Evolutionary conservation across 2,329 filamentous ascomycete genomes (phyloP).

Genomic region (Clonostachys sp.): DNA sequence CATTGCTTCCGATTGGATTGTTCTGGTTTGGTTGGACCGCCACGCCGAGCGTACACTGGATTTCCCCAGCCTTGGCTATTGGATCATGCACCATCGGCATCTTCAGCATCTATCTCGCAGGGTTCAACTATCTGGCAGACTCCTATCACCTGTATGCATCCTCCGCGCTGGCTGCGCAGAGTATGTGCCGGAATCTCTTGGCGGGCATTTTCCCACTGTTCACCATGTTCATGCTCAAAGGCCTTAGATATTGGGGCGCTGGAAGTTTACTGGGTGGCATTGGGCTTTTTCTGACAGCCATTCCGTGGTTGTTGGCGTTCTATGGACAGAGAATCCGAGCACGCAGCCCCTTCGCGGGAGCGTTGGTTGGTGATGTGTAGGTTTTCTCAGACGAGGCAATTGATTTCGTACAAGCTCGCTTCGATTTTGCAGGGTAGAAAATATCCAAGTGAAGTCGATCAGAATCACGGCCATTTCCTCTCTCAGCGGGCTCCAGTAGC

Average conservation of each 20-base stretch:
- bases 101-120: constrained; percentile 63
- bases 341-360: constrained; percentile 55
- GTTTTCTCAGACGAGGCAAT: too few species aligned
- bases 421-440: too few species aligned
- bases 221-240: constrained; percentile 54
- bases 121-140: constrained; percentile 67
- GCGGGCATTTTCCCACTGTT: constrained; percentile 61
- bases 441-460: too few species aligned
- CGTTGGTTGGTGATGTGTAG: background rate
- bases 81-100: constrained; percentile 62
- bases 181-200: constrained; percentile 61
- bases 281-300: constrained; percentile 51
- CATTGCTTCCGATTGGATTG: constrained; percentile 58
- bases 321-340: constrained; percentile 59
- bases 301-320: constrained; percentile 64
- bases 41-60: constrained; percentile 49
- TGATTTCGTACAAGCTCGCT: too few species aligned
- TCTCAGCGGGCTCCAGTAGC: too few species aligned
- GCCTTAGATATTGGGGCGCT: constrained; percentile 53
- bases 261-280: constrained; percentile 62
- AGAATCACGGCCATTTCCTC: too few species aligned
- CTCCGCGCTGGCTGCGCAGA: constrained; percentile 62
- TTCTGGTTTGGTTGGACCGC: constrained; percentile 70
- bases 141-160: constrained; percentile 63
- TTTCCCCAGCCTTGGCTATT: constrained; percentile 57